Percentiles rank a stretch among this genome's conserved stretches.
Conservation (phyloP, 2,329 filamentous ascomycete genomes). For the Amauroascus niger region DNA sequence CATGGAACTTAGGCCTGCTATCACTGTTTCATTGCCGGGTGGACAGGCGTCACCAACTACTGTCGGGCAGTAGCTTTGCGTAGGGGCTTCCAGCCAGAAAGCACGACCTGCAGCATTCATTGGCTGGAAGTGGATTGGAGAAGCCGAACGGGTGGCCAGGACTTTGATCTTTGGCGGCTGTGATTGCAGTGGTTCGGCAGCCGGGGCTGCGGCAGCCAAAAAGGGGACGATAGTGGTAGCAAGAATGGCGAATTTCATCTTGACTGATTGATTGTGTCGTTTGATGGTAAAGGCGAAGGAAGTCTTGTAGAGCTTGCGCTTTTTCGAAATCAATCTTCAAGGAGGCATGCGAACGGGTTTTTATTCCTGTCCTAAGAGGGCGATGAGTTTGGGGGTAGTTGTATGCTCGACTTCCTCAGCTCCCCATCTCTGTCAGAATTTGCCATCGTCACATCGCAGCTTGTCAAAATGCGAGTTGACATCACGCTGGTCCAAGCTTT, state of each 20-base stretch:
- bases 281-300: background rate
- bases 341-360: too few relatives aligned
- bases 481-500: background rate
- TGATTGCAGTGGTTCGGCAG: background rate
- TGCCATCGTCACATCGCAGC: background rate
- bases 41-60: slow-evolving; percentile 36
- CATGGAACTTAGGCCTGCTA: slow-evolving; percentile 32
- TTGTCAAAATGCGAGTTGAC: background rate
- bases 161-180: slow-evolving; percentile 20
- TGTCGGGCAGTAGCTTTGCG: slow-evolving; percentile 44
- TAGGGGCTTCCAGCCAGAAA: slow-evolving; percentile 43
- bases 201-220: slow-evolving; percentile 10
- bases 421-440: background rate
- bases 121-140: slow-evolving; percentile 36
- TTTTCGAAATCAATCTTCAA: too few relatives aligned
- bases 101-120: slow-evolving; percentile 41
- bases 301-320: too few relatives aligned
- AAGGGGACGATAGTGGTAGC: slow-evolving; percentile 13
- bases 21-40: slow-evolving; percentile 40
- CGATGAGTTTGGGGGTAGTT: too few relatives aligned
- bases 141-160: slow-evolving; percentile 21
- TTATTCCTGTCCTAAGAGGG: too few relatives aligned
- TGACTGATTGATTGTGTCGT: background rate
- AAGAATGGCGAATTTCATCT: slow-evolving; percentile 8
- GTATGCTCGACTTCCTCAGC: too few relatives aligned